Base-by-base conservation (phyloP, 352 stramenopile genomes). In the Phytophthora foliorum region DNA sequence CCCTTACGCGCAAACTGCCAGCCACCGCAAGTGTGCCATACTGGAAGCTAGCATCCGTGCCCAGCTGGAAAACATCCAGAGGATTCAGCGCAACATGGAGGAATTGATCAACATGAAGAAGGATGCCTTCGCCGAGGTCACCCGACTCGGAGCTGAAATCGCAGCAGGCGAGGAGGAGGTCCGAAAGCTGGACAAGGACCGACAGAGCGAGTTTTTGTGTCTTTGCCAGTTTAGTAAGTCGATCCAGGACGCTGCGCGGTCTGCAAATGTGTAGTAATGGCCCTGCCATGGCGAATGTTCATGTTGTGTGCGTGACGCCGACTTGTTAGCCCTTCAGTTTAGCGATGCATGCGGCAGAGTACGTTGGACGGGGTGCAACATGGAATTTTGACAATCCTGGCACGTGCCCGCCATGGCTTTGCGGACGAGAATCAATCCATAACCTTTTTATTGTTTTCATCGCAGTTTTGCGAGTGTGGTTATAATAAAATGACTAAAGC, bases 181-280 rank as follows among this genome's bases (percentile, higher is more conserved):
- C 13, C 68, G 67, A 2, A 44, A 80, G 52, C 64, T 90, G 22
- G 75, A 93, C 57, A 69, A 74, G 34, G 59, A 80, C 14, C 83
- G 83, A 1, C 67, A 84, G 32, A 67, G 80, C 0, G 75, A 80
- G 44, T 81, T 94, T 29, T 54, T 78, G 32, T 63, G 54, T 29
- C 56, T 94, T 1, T 83, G 72, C 36, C 69, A 80, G 38, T 91
- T 84, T 61, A 93, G 84, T 57, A 60, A 81, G 38, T 49, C 74
- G 24, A 81, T 94, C 14, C 86, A 82, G 11, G 57, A 53, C 3
- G 72, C 70, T 1, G 80, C 80, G 14, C 78, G 64, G 19, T 41
- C 69, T 52, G 48, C 41, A 10, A 32, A 13, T n/a, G 13, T 46
- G n/a, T 24, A 57, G 19, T 55, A n/a, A 57, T 44, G 17, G 29